Evolutionary conservation across 176 grass and related monocot species (phyloP).

Genomic region (Elymus sibiricus): DNA sequence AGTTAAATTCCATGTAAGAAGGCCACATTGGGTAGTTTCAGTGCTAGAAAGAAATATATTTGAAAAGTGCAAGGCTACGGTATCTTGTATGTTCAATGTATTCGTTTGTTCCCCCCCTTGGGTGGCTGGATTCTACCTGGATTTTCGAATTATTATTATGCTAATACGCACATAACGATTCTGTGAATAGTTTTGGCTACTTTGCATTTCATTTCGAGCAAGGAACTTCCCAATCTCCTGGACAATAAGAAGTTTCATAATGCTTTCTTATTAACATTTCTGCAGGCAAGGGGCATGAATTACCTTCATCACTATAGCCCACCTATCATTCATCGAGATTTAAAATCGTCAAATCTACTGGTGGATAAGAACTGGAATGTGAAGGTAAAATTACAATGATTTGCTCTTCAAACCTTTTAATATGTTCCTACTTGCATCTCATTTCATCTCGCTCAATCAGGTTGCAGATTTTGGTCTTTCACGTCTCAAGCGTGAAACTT

Average conservation of each 20-base stretch:
- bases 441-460: conserved; percentile 39
- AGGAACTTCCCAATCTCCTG: neutral
- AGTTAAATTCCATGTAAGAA: conserved; percentile 6
- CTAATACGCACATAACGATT: neutral
- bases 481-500: conserved; percentile 91
- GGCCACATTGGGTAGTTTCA: neutral
- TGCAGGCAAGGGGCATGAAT: conserved; percentile 96
- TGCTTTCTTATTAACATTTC: neutral
- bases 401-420: conserved; percentile 12
- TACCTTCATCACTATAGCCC: conserved; percentile 97
- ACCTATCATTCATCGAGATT: conserved; percentile 92
- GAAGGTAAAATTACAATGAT: conserved; percentile 53
- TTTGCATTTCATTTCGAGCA: conserved; percentile 24
- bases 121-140: neutral
- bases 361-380: conserved; percentile 99
- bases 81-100: neutral
- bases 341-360: conserved; percentile 97
- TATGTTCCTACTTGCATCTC: conserved; percentile 3
- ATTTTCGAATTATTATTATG: neutral
- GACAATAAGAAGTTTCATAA: neutral
- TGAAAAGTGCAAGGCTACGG: neutral
- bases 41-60: neutral
- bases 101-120: neutral
- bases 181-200: neutral
- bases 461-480: conserved; percentile 99